Base-by-base conservation (phyloP, 129 eudicot genomes). In the Helichrysum umbraculigerum region DNA sequence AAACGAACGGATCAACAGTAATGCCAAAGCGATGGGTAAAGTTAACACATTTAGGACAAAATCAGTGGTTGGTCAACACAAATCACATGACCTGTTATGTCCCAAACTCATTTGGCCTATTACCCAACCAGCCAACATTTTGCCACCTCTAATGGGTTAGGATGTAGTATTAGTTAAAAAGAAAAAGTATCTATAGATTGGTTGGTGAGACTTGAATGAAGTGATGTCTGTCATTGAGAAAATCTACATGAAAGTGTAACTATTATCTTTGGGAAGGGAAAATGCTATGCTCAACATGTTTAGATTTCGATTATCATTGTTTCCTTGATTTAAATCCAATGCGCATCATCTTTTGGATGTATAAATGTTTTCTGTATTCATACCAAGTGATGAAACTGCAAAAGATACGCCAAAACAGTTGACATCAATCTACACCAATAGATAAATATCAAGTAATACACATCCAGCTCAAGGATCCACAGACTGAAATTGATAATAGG, bases 381-480 rank as follows among this genome's bases (percentile, higher is more conserved):
- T 76, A 86, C 87, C 86, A 79, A 76, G 81, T 67, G 83, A 59
- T 75, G 80, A 68, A 82, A 85, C 80, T 82, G 82, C 86, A 85
- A 76, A 76, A 76, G 82, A 67, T 34, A 79, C 67, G 77, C 74
- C 80, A 78, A 80, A 82, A 69, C 69, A 81, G 79, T 61, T 73
- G 72, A 68, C 58, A 65, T 65, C 70, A 65, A 14, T 65, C 44
- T 65, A 65, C 70, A 77, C 66, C 77, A 83, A 76, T 74, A 77
- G 85, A 77, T 76, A 67, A 76, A 21, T 52, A 85, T 75, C 75
- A 84, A 68, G 83, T 84, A 68, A 73, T 75, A 76, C 79, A 84
- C 57, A 79, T 81, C 77, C 74, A 82, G 86, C 85, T 75, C 84
- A 84, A 83, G 80, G 76, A 76, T 89, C 87, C 90, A 84, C 72